Evolutionary conservation across 2,329 filamentous ascomycete genomes (phyloP), one percentile per base, ranked within the genome.

Genomic region (Samsoniella hepiali): DNA sequence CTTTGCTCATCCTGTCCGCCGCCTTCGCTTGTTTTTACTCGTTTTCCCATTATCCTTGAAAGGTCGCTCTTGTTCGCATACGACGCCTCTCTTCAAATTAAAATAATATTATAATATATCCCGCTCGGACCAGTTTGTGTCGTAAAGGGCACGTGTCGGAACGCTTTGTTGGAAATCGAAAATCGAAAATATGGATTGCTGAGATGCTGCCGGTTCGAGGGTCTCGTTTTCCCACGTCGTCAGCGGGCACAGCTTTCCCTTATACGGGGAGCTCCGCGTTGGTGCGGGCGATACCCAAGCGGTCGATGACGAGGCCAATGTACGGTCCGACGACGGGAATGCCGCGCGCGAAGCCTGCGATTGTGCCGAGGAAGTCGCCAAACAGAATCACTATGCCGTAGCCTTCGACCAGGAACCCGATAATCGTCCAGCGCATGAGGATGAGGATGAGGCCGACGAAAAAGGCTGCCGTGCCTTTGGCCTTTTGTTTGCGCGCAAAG

Each of bases 311-410:
- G 68, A 85, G 79, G 64, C 91, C 90, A 72, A 97, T 89, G 71
- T 93, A 96, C 5, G 93, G 91, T 3, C 94, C 94, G 6, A 98
- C 81, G 8, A 97, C 83, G 0, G 95, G 94, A 11, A 96, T 78
- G 65, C 91, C 92, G 63, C 91, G 88, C 45, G 91, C 91, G 72
- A 98, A 97, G 17, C 91, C 87, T 0, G 90, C 91, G 68, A 98
- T 93, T 27, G 94, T 98, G 56, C 93, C 91, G 64, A 98, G 84
- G 78, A 98, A 98, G 77, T 99, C 95, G 42, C 95, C 95, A 78
- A 99, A 99, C 42, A 99, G 80, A 58, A 97, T 85, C 69, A 96
- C 84, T 68, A 99, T 94, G 36, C 95, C 95, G 77, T 98, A 98
- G 3, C 94, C 77, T 78, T 99, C 95, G 69, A 98, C 85, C 64